Evolutionary conservation across 2,329 filamentous ascomycete species (phyloP).

Genomic region (Alternaria rosae): DNA sequence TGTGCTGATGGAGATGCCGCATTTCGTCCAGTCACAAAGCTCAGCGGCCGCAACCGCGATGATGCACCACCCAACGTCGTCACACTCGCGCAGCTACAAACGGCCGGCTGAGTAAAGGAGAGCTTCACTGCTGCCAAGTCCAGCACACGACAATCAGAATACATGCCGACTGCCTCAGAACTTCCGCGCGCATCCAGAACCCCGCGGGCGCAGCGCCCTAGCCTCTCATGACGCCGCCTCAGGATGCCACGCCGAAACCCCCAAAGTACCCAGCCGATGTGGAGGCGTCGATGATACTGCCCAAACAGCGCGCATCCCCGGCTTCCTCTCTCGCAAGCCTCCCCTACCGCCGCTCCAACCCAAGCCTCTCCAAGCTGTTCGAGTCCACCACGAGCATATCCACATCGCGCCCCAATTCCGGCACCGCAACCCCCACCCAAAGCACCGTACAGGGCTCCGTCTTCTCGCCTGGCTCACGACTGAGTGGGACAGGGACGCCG

Average conservation of each 20-base stretch:
- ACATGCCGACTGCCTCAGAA: constrained; percentile 44
- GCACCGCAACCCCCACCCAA: constrained; percentile 53
- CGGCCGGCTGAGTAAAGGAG: constrained; percentile 13
- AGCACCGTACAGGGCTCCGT: constrained; percentile 49
- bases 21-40: constrained; percentile 43
- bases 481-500: constrained; percentile 50
- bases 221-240: constrained; percentile 51
- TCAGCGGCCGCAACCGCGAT: constrained; percentile 40
- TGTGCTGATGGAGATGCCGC: constrained; percentile 38
- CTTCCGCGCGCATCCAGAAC: constrained; percentile 36
- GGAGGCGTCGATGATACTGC: constrained; percentile 66
- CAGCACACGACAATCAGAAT: constrained; percentile 26
- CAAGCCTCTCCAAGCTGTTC: constrained; percentile 61
- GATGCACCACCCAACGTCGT: constrained; percentile 24
- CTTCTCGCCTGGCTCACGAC: constrained; percentile 53
- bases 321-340: constrained; percentile 67
- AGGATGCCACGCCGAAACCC: constrained; percentile 49
- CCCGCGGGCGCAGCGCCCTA: constrained; percentile 48
- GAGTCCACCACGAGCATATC: constrained; percentile 58
- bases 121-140: constrained; percentile 6
- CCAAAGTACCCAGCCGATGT: constrained; percentile 63
- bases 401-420: constrained; percentile 51
- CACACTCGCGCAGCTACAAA: constrained; percentile 24
- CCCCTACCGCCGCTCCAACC: constrained; percentile 62
- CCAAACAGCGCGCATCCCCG: constrained; percentile 67